Evolutionary conservation across 2,329 filamentous ascomycete genomes (phyloP).

Genomic region (Alternaria angustiovoidea): DNA sequence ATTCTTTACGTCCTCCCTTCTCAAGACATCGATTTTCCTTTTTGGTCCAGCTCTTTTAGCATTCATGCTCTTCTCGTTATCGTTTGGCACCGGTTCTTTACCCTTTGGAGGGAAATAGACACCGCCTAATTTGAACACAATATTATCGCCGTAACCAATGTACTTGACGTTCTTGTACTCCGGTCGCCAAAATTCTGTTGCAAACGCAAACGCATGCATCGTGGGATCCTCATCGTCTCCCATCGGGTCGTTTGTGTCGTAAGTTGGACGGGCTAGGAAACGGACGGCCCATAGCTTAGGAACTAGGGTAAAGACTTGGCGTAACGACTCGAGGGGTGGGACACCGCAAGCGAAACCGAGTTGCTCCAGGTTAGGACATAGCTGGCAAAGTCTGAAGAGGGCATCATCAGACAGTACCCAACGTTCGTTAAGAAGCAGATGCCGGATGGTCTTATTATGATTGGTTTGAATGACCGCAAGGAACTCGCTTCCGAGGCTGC

Average conservation of each 20-base stretch:
- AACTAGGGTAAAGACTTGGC: conserved; percentile 47
- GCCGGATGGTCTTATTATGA: conserved; percentile 63
- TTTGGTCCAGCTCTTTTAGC: conserved; percentile 39
- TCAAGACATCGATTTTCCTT: conserved; percentile 42
- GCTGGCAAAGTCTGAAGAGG: conserved; percentile 61
- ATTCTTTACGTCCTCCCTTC: conserved; percentile 49
- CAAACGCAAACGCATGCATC: conserved; percentile 43
- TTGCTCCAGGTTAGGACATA: conserved; percentile 67
- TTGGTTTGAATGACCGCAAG: conserved; percentile 60
- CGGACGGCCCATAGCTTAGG: conserved; percentile 54
- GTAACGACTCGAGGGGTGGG: conserved; percentile 54
- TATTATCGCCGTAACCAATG: conserved; percentile 50
- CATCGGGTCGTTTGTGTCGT: conserved; percentile 37
- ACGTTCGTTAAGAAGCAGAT: conserved; percentile 64
- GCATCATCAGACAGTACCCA: conserved; percentile 62
- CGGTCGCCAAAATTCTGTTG: conserved; percentile 45
- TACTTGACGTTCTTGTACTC: conserved; percentile 49
- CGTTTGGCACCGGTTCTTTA: conserved; percentile 8
- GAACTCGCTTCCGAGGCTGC: conserved; percentile 55
- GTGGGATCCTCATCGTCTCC: conserved; percentile 39
- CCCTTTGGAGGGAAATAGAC: conserved; percentile 36
- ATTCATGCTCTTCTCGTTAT: conserved; percentile 35
- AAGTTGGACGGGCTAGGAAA: conserved; percentile 44
- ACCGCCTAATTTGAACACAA: conserved; percentile 50
- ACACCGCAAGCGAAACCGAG: conserved; percentile 65